Base-by-base conservation (phyloP, 257 asterid genomes). In the Echites panduratus region DNA sequence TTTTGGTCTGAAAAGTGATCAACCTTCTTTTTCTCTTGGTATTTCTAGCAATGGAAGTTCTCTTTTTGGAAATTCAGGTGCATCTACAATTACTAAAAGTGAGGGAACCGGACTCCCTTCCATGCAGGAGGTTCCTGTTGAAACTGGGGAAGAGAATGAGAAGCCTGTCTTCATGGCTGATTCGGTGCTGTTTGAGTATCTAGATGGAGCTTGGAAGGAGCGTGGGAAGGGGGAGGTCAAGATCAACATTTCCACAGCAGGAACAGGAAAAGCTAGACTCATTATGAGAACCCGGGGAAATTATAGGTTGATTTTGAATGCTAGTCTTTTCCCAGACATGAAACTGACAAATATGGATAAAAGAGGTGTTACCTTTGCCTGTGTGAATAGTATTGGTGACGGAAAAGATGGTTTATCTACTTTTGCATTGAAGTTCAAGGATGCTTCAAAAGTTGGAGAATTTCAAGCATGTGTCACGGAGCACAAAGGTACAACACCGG, bases 141-240 rank as follows among this genome's bases (percentile, higher is more conserved):
- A 90, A 76, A 90, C 96, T 1, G 96, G 97, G 22, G 97, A 89
- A 78, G 97, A 89, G 83, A 83, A 89, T 47, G 97, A 89, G 78
- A 73, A 79, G 70, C 80, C 88, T 6, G 85, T 86, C 59, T 86
- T 90, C 76, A 69, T 84, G n/a, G 88, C 96, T n/a, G 96, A 89
- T 79, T 89, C 97, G 52, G 79, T 77, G 41, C 84, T 92, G 56
- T 92, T 82, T 72, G 97, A 87, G 79, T 92, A 52, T 75, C 71
- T 73, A 27, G 96, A 87, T 79, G 97, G 93, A 53, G 53, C 75
- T 7, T 92, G 98, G 97, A 92, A 87, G 82, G 98, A 92, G 80
- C 80, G 98, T 5, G 98, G 98, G 24, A 92, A 92, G 81, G 97
- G 97, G n/a, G 98, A 92, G 77, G 80, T 92, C 70, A 92, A 87